Evolutionary conservation across 2,329 filamentous ascomycete genomes (phyloP).

Genomic region (Teratosphaeria destructans): DNA sequence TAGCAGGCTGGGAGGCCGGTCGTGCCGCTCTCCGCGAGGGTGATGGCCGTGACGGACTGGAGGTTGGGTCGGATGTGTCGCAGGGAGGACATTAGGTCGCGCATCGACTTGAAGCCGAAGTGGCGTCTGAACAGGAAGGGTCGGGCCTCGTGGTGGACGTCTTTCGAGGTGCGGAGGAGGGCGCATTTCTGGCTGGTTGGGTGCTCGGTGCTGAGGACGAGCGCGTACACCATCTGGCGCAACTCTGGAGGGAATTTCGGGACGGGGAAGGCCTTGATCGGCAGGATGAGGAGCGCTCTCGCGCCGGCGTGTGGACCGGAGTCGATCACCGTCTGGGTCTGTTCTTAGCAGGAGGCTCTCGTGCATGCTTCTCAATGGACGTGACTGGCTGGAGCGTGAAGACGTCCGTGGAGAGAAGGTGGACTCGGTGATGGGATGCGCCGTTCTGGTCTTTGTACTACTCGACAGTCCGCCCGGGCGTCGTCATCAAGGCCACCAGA

Average conservation of each 20-base stretch:
- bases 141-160: not conserved
- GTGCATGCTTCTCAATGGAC: not conserved
- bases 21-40: not conserved
- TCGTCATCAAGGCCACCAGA: not conserved
- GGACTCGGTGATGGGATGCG: not conserved
- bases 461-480: not conserved
- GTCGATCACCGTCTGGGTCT: not conserved
- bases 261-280: not conserved
- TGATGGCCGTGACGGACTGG: not conserved
- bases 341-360: not conserved
- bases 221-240: not conserved
- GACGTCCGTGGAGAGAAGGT: not conserved
- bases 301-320: not conserved
- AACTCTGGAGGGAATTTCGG: not conserved
- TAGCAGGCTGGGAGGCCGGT: not conserved
- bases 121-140: not conserved
- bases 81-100: not conserved
- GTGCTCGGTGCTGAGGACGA: not conserved
- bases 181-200: not conserved
- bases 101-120: not conserved
- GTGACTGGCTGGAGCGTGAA: not conserved
- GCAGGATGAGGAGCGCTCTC: not conserved
- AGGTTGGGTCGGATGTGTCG: not conserved
- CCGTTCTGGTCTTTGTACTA: not conserved
- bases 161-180: not conserved